Evolutionary conservation across 257 asterid species (phyloP).

Genomic region (Penstemon eatonii): DNA sequence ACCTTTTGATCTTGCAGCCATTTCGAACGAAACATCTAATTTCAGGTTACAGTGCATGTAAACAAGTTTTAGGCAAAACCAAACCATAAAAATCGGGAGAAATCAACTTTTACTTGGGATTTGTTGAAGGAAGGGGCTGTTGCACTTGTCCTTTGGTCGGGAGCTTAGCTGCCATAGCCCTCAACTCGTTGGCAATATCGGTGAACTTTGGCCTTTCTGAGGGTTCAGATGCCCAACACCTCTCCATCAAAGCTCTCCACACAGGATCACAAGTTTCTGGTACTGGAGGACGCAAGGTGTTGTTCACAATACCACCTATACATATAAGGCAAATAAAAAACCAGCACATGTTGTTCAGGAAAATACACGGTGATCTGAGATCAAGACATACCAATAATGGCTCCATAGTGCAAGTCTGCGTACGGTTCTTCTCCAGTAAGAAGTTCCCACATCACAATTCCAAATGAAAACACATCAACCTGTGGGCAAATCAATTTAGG

Average conservation of each 20-base stretch:
- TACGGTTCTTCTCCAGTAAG: conserved; percentile 97
- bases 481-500: conserved; percentile 25
- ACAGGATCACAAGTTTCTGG: conserved; percentile 77
- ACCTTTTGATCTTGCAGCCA: conserved; percentile 6
- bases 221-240: conserved; percentile 95
- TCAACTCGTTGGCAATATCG: conserved; percentile 66
- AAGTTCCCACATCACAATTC: conserved; percentile 99
- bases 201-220: conserved; percentile 85
- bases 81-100: background rate
- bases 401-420: conserved; percentile 90
- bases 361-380: background rate
- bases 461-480: conserved; percentile 96
- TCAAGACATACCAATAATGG: conserved; percentile 69
- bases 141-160: conserved; percentile 65
- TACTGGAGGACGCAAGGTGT: conserved; percentile 84
- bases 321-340: background rate
- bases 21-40: conserved; percentile 2
- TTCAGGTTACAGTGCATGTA: conserved; percentile 29
- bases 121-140: conserved; percentile 39
- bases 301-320: conserved; percentile 94
- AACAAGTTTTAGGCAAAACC: background rate
- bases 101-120: conserved; percentile 53
- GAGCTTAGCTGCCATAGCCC: conserved; percentile 73
- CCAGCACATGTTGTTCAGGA: background rate
- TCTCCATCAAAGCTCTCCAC: conserved; percentile 88